Evolutionary conservation across 2,329 filamentous ascomycete species (phyloP).

Genomic region (Botrytis porri): DNA sequence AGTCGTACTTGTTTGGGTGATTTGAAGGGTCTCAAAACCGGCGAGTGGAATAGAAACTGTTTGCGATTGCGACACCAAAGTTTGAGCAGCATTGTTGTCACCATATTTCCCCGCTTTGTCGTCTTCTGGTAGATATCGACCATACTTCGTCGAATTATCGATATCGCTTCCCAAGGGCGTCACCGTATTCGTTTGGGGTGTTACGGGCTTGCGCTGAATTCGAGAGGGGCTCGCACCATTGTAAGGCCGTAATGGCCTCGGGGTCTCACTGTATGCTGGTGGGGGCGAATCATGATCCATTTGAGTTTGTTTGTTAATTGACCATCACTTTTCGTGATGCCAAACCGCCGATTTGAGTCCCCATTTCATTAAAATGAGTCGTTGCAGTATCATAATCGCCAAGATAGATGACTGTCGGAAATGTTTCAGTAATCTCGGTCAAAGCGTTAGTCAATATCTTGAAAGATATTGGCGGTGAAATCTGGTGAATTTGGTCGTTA

Average conservation of each 20-base stretch:
- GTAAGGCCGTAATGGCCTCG: background rate
- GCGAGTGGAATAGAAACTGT: background rate
- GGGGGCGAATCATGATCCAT: constrained; percentile 14
- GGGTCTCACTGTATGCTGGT: constrained; percentile 16
- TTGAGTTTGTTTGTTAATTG: background rate
- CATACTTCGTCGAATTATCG: background rate
- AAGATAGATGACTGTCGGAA: background rate
- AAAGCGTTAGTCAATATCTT: background rate
- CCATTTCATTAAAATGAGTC: background rate
- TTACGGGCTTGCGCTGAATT: constrained; percentile 12
- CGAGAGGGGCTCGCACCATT: background rate
- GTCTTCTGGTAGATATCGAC: background rate
- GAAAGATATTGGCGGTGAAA: background rate
- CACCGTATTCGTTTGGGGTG: background rate
- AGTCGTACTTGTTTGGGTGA: background rate
- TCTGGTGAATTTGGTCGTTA: background rate
- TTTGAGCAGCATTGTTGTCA: background rate
- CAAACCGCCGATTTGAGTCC: background rate
- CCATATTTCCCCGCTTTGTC: background rate
- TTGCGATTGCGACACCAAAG: background rate
- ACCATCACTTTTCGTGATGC: background rate
- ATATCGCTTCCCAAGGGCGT: background rate
- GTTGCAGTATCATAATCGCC: background rate
- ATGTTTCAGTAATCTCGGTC: background rate
- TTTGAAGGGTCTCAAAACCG: background rate